Conservation (phyloP, 352 stramenopile species). For the Globisporangium paroecandrum region DNA sequence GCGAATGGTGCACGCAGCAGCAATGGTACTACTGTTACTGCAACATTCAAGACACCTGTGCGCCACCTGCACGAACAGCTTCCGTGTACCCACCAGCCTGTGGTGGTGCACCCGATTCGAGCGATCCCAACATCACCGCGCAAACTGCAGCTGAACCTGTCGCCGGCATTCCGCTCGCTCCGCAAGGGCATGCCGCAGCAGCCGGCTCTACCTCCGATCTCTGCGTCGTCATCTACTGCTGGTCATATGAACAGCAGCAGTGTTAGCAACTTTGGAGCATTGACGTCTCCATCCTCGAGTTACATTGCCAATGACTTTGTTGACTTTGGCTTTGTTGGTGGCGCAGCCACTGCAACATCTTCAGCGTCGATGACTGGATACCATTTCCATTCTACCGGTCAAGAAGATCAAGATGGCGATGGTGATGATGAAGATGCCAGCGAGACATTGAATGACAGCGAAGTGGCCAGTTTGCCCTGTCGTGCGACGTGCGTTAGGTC, state of each 20-base stretch:
- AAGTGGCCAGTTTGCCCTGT: conserved; percentile 10
- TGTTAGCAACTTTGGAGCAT: not conserved
- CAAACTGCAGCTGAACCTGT: conserved; percentile 51
- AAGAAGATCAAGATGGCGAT: not conserved
- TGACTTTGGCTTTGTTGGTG: not conserved
- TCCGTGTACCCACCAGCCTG: conserved; percentile 24
- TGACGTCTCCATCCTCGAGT: conserved; percentile 3
- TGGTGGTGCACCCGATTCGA: conserved; percentile 50
- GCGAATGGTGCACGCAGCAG: conserved; percentile 8
- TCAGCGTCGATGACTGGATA: not conserved
- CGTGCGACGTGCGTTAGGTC: conserved; percentile 14
- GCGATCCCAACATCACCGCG: conserved; percentile 50
- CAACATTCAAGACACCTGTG: conserved; percentile 1
- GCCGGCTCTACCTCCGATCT: conserved; percentile 55
- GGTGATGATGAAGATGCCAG: not conserved
- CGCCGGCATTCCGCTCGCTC: conserved; percentile 58
- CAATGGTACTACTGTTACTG: not conserved
- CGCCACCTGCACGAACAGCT: conserved; percentile 13
- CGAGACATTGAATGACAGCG: not conserved
- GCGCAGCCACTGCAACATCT: not conserved
- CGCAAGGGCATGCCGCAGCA: conserved; percentile 67
- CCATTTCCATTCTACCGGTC: not conserved
- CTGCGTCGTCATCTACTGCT: conserved; percentile 15
- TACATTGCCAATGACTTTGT: not conserved
- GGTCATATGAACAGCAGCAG: conserved; percentile 9